Evolutionary conservation across 1,139 yeast genomes (phyloP), one percentile per base, ranked within the genome.

Genomic region (Lodderomyces parapsilosis): DNA sequence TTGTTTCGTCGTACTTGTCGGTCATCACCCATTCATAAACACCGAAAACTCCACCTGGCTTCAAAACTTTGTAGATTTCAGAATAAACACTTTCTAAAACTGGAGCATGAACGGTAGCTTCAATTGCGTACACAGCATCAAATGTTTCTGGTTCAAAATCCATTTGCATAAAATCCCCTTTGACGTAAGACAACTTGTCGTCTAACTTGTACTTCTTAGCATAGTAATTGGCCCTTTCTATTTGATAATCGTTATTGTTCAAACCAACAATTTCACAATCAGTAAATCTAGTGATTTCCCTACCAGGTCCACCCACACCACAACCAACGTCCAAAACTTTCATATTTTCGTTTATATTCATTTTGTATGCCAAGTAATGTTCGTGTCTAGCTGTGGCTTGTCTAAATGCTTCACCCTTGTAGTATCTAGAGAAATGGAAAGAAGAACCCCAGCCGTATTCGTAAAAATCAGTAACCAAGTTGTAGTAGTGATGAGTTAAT

Each of bases 1-100:
- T 89, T 50, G 67, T 67, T 69, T 86, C 96, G 64, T 93, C 99
- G 66, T 89, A 94, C 43, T 73, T 78, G 58, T 91, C 96, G 51
- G 98, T 93, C 96, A 93, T 85, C 52, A 93, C 98, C 99, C 99
- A 93, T 72, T 93, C 99, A 74, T 93, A 93, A 46, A 93, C 98
- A 64, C 98, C 99, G 56, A 93, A 93, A 41, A 78, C 80, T 64
- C 99, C 99, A 63, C 99, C 97, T 54, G 98, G 99, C 72, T 93
- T 93, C 67, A 93, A 79, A 25, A 89, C 97, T 63, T 90, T 88
- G 80, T 81, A 93, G 62, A 94, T 93, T 74, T 93, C 96, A 45
- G 88, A 76, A 68, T 93, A 93, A 45, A 94, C 99, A 61, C 97
- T 97, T 68, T 90, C 96, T 60, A 94, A 80, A 39, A 83, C 87